Base-by-base conservation (phyloP, 495 filamentous ascomycete genomes). In the Penicillium ochrochloron region DNA sequence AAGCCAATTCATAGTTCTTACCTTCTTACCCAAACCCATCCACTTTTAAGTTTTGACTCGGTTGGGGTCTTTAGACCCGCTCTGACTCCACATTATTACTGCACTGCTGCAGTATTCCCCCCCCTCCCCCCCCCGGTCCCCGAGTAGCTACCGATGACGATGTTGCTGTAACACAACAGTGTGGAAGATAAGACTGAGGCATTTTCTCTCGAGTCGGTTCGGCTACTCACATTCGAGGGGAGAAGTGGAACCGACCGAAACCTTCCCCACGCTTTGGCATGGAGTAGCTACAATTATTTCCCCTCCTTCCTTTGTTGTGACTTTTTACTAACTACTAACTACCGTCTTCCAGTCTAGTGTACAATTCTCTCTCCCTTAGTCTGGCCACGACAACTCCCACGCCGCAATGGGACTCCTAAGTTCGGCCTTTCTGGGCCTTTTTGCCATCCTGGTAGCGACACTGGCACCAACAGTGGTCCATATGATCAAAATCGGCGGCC, bases 391-490 rank as follows among this genome's bases (percentile, higher is more conserved):
- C 31, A 59, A 52, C 42, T 19, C 57, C 34, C 19, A 42, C 60
- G 54, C 34, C 53, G 25, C 48, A 52, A 79, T 79, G 76, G 68
- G 64, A 41, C 19, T 69, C 34, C 42, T 70, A 37, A 35, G 52
- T n/a, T 62, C 64, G 14, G 41, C 53, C n/a, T 57, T 81, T 23
- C 64, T 80, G 8, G 67, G 73, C 59, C 66, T 80, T 5, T 17
- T 82, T 31, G 65, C 70, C n/a, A 65, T 67, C n/a, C 64, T 83
- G 12, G 69, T 67, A 19, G 71, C 79, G 14, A 58, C 72, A 8
- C 57, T 81, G 41, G 78, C 76, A 48, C 59, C 60, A 12, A 73
- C 77, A 0, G 56, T 80, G 5, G 59, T 56, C 15, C 79, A 70
- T 27, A 27, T 72, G 25, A 31, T 74, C 9, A 73, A 57, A 3